Base-by-base conservation (phyloP, 208 protist genomes). In the Lotmaria passim region DNA sequence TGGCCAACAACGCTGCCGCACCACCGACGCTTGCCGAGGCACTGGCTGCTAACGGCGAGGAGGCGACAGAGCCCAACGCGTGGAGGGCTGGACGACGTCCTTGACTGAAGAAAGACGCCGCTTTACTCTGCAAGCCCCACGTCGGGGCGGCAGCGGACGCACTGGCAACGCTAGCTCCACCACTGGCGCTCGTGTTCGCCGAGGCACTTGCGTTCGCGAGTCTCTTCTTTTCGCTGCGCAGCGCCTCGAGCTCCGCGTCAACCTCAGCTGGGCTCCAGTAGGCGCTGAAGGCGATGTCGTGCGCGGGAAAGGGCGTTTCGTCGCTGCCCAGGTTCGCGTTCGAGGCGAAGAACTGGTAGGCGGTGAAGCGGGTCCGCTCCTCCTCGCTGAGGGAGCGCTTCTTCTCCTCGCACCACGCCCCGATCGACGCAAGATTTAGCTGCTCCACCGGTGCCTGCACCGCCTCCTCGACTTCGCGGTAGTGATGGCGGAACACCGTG, bases 401-500 rank as follows among this genome's bases (percentile, higher is more conserved):
- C 73, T 89, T 89, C 52, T 71, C 69, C 69, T 82, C 80, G 69
- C 90, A 95, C 88, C 90, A 95, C 19, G 63, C 52, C 10, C 67
- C 68, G 34, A 95, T 90, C 28, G 62, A 63, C 7, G 47, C 77
- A n/a, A 93, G 77, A 52, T 95, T 83, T 31, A 95, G 79, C 63
- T 81, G 43, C 61, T 93, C 87, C 52, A 95, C 83, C 5, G 85
- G 87, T 5, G 82, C 86, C 65, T 87, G 65, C 52, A 95, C 87
- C 3, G 75, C 41, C 19, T 33, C 60, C 66, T 83, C 87, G 23
- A 95, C 65, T 57, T 95, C 90, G 21, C 53, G 50, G 70, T 93
- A 95, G 53, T 70, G 69, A 23, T 84, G 70, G 7, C 78, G 79
- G 33, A 95, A 68, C 7, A 84, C 81, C 2, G 77, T 75, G 12